Conservation (phyloP, 2,329 filamentous ascomycete species). For the Colletotrichum filicis region DNA sequence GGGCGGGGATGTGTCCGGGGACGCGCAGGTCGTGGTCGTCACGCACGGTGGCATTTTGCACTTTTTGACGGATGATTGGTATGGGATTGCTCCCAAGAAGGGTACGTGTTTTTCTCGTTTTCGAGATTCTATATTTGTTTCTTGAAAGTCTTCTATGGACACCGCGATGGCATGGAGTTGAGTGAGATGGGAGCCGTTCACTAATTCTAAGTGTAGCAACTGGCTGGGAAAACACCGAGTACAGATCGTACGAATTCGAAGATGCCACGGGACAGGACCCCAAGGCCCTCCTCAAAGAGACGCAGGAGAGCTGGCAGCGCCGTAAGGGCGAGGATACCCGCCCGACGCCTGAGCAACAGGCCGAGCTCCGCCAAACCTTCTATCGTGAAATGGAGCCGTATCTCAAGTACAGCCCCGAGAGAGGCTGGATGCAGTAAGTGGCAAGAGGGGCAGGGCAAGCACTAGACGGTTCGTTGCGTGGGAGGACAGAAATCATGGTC, state of each 20-base stretch:
- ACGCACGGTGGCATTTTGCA: constrained; percentile 88
- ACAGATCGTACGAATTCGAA: constrained; percentile 73
- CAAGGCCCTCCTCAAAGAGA: constrained; percentile 60
- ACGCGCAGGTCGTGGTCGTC: constrained; percentile 78
- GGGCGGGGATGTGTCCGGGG: constrained; percentile 51
- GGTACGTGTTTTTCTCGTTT: constrained; percentile 46
- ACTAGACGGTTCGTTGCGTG: not conserved
- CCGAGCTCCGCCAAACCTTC: constrained; percentile 53
- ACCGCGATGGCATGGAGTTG: not conserved
- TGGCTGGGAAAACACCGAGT: constrained; percentile 80
- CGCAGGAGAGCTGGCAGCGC: constrained; percentile 57
- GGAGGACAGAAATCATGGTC: constrained; percentile 23
- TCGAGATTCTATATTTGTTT: too few species aligned
- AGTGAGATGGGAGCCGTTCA: not conserved
- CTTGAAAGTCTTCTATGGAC: too few species aligned
- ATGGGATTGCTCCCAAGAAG: constrained; percentile 59
- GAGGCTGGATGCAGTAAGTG: constrained; percentile 32
- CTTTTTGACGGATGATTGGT: constrained; percentile 86
- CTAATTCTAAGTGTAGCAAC: constrained; percentile 61
- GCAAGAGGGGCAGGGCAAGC: not conserved
- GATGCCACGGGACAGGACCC: constrained; percentile 61
- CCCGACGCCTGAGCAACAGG: constrained; percentile 58
- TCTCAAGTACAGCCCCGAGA: constrained; percentile 46
- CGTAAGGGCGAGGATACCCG: constrained; percentile 53
- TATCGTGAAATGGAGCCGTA: constrained; percentile 47